These are phyloP conservation scores for Microascus cirrosus DNA, from an alignment of 2,329 filamentous ascomycete genomes.

Conservation along the genomic window DNA sequence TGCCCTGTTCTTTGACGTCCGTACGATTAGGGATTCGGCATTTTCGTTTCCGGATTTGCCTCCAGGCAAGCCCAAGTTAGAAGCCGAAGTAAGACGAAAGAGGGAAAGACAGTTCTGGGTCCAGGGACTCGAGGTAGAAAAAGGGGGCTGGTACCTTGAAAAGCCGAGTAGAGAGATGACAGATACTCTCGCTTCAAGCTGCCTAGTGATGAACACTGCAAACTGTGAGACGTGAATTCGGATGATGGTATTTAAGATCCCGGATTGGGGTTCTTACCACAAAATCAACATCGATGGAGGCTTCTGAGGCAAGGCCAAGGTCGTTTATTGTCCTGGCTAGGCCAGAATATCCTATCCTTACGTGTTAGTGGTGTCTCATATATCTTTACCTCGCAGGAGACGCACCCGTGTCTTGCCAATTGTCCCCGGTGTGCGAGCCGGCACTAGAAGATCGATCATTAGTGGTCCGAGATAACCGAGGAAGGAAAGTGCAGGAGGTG, in stretches of 20 bases:
- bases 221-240: not conserved
- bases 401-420: slow-evolving; percentile 29
- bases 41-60: slow-evolving; percentile 34
- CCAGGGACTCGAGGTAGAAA: not conserved
- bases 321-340: slow-evolving; percentile 55
- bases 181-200: slow-evolving; percentile 61
- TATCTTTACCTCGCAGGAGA: no score
- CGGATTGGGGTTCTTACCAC: slow-evolving; percentile 36
- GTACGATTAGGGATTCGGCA: slow-evolving; percentile 19
- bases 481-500: not conserved
- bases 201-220: slow-evolving; percentile 69
- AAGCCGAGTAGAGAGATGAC: slow-evolving; percentile 39
- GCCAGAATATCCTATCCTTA: slow-evolving; percentile 50
- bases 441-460: slow-evolving; percentile 28
- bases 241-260: not conserved
- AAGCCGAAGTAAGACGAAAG: not conserved
- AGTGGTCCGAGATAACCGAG: slow-evolving; percentile 3
- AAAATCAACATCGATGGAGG: slow-evolving; percentile 58
- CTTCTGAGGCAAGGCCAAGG: slow-evolving; percentile 47
- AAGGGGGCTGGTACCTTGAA: slow-evolving; percentile 35
- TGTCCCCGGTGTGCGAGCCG: slow-evolving; percentile 39
- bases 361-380: not conserved
- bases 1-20: slow-evolving; percentile 13
- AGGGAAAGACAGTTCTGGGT: not conserved
- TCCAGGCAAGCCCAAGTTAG: slow-evolving; percentile 5